phyloP scores from a whole-genome alignment of 805 yeast genomes.

The Blastobotrys peoriensis region DNA sequence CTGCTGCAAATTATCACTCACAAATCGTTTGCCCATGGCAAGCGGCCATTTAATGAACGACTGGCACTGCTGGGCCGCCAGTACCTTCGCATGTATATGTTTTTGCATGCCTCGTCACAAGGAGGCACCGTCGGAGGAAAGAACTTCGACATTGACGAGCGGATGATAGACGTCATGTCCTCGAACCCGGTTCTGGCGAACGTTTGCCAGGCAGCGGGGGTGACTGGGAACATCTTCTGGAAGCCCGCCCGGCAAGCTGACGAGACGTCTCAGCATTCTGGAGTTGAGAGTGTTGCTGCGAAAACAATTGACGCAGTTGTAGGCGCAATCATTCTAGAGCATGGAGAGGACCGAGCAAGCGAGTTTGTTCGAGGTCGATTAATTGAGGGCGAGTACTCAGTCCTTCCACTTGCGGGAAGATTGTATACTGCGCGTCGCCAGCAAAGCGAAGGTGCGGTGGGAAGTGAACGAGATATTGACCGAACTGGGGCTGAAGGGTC shows the following conservation, averaged over 20 bases:
- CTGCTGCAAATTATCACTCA: conserved; percentile 82
- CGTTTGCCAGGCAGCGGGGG: conserved; percentile 25
- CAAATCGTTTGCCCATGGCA: conserved; percentile 90
- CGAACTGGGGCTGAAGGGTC: no score
- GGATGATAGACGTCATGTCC: conserved; percentile 4
- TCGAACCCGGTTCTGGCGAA: conserved; percentile 22
- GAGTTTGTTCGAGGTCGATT: conserved; percentile 47
- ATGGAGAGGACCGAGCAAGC: conserved; percentile 56
- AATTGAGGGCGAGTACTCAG: conserved; percentile 29
- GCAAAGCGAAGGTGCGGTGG: no score
- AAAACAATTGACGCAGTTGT: conserved; percentile 52
- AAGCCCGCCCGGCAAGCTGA: conserved; percentile 12
- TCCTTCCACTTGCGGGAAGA: conserved; percentile 17
- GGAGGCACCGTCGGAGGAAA: conserved; percentile 19
- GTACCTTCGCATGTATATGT: conserved; percentile 25
- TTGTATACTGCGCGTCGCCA: conserved; percentile 3
- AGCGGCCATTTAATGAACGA: conserved; percentile 83
- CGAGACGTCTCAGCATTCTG: conserved; percentile 11
- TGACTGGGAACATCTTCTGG: conserved; percentile 27
- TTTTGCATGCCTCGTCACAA: conserved; percentile 16
- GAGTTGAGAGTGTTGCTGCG: conserved; percentile 43
- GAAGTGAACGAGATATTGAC: no score
- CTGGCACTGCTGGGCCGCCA: conserved; percentile 55
- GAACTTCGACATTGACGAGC: conserved; percentile 25
- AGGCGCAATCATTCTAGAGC: conserved; percentile 60